Conservation (phyloP, 306 rosid species). For the Malus orientalis region DNA sequence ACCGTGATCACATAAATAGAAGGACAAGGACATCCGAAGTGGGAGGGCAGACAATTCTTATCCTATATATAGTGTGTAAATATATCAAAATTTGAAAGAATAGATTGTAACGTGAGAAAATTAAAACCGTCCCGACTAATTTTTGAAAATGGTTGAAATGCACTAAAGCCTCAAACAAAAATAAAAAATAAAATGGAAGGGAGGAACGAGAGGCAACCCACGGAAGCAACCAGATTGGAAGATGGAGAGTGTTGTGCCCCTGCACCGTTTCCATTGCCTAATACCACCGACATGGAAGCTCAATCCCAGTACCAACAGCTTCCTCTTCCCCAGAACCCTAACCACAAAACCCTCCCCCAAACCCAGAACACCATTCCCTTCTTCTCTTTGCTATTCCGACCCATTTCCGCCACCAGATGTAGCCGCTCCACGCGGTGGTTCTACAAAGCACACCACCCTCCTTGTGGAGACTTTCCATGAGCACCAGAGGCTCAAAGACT, state of each 20-base stretch:
- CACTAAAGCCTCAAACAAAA: too few relatives aligned
- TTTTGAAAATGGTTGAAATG: too few relatives aligned
- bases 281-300: background rate
- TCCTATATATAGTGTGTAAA: too few relatives aligned
- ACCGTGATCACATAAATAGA: too few relatives aligned
- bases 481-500: conserved; percentile 31
- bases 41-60: too few relatives aligned
- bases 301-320: background rate
- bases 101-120: too few relatives aligned
- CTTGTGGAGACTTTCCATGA: conserved; percentile 44
- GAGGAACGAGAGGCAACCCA: background rate
- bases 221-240: background rate
- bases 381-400: conserved; percentile 2
- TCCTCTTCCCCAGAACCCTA: conserved; percentile 1
- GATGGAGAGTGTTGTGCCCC: background rate
- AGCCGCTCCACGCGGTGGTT: conserved; percentile 7
- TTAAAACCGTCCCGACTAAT: too few relatives aligned
- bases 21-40: too few relatives aligned
- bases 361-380: conserved; percentile 6
- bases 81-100: too few relatives aligned
- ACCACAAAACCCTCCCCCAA: conserved; percentile 9
- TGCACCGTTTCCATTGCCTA: background rate
- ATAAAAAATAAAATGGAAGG: too few relatives aligned
- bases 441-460: conserved; percentile 41
- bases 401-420: background rate